Evolutionary conservation across 352 stramenopile genomes (phyloP), one percentile per base, ranked within the genome.

Genomic region (Halophytophthora batemanensis): DNA sequence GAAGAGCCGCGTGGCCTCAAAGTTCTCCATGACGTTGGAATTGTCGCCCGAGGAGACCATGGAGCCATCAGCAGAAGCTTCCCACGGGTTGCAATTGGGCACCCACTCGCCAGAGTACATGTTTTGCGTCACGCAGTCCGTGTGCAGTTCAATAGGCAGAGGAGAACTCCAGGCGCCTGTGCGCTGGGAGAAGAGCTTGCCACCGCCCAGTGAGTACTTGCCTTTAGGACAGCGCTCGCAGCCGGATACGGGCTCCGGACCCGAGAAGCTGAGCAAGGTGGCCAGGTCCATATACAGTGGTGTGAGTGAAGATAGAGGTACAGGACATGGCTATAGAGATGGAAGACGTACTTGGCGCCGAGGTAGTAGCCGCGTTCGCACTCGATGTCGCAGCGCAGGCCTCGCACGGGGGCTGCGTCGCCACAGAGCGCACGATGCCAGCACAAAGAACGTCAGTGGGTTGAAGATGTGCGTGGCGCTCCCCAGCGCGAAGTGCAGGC

Each of bases 191-290:
- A 79, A 93, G 39, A 91, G 61, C 50, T 74, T 74, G 23, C 82
- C 82, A 22, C 82, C 82, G 19, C 82, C 82, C 6, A 93, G 64
- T 25, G 82, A 93, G 56, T 90, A 93, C 66, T 86, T 61, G 19
- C 82, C 82, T 18, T 73, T 66, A 10, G 72, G 69, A 57, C 82
- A 93, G 10, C 73, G 71, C 50, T 88, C 79, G 41, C 82, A 93
- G 2, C 73, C 79, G 1, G 82, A 93, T 13, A 86, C 74, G 8
- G 82, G 80, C 40, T 56, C 71, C 7, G 47, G 29, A 0, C 60
- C 67, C 4, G 79, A 77, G 56, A 90, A 90, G 39, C 82, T 93
- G 53, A n/a, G n/a, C n/a, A n/a, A n/a, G n/a, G n/a, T n/a, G n/a
- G n/a, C n/a, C n/a, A n/a, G n/a, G n/a, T n/a, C n/a, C n/a, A n/a